Percentiles rank a stretch among this genome's conserved stretches.
Conservation (phyloP, 129 eudicot genomes). For the Helianthus tuberosus region DNA sequence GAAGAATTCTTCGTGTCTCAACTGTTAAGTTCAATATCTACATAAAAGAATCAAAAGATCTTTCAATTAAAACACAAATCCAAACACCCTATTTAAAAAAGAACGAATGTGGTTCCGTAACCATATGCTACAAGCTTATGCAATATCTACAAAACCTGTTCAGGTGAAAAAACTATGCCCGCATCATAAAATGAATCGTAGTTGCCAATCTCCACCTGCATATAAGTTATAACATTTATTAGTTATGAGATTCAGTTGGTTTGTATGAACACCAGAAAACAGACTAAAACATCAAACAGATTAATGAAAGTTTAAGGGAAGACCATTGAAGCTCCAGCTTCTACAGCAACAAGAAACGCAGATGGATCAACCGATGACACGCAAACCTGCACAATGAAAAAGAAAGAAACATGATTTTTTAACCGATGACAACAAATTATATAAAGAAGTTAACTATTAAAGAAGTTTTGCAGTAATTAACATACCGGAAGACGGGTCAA, state of each 20-base stretch:
- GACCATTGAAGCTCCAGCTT: conserved; percentile 97
- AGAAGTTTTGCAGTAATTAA: background rate
- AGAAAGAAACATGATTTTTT: background rate
- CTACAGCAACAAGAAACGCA: conserved; percentile 85
- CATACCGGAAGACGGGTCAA: conserved; percentile 85
- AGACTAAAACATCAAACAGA: background rate
- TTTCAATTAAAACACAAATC: background rate
- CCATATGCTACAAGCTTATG: background rate
- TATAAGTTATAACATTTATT: background rate
- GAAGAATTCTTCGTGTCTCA: conserved; percentile 80
- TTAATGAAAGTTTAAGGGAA: conserved; percentile 14
- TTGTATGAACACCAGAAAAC: background rate
- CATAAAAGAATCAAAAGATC: background rate
- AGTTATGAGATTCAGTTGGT: background rate
- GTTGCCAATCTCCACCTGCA: conserved; percentile 94
- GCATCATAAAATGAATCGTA: conserved; percentile 87
- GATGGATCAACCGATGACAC: conserved; percentile 93
- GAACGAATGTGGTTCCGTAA: background rate
- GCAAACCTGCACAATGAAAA: conserved; percentile 57
- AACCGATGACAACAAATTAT: background rate
- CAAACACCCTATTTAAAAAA: background rate
- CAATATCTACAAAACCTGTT: conserved; percentile 55
- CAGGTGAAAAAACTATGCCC: conserved; percentile 76
- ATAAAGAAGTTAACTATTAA: background rate
- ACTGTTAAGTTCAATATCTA: conserved; percentile 70